Percentiles rank a stretch among this genome's conserved stretches.
These are phyloP conservation scores for Cladosporium sp. DNA, from an alignment of 2,329 filamentous ascomycete species.

Conservation along the genomic window DNA sequence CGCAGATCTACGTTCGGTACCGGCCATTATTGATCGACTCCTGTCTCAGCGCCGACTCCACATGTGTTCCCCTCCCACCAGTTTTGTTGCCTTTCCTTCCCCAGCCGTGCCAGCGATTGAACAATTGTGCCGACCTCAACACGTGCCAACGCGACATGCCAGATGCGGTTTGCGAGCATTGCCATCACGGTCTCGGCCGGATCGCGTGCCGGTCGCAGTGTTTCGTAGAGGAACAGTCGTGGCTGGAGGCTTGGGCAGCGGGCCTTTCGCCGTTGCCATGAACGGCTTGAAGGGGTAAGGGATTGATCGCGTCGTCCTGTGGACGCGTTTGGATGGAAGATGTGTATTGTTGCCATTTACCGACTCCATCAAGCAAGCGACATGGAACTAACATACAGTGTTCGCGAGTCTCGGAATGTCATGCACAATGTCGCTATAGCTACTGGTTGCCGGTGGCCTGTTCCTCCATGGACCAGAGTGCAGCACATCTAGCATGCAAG, in stretches of 20 bases:
- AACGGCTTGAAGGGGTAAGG: conserved; percentile 5
- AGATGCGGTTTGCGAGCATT: not conserved
- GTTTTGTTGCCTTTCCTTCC: not conserved
- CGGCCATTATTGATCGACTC: not conserved
- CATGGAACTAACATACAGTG: not conserved
- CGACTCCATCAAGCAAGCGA: not conserved
- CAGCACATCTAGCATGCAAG: not conserved
- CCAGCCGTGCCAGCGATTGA: not conserved
- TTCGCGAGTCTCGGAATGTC: not conserved
- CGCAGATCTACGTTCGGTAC: conserved; percentile 8
- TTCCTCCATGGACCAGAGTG: not conserved
- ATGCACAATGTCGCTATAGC: conserved; percentile 8
- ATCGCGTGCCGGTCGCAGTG: not conserved
- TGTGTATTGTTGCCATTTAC: not conserved
- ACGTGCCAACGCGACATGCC: not conserved
- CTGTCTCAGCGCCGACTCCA: conserved; percentile 6
- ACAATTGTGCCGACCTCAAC: not conserved
- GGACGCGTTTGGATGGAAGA: not conserved
- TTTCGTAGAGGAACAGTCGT: conserved; percentile 4
- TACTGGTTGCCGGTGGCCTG: not conserved
- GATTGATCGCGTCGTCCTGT: conserved; percentile 4
- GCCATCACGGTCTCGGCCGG: not conserved
- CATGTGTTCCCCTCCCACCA: conserved; percentile 1
- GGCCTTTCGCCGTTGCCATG: conserved; percentile 2
- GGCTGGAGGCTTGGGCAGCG: conserved; percentile 3